These are phyloP conservation scores for Crithidia bombi DNA, from an alignment of 208 protist genomes.

Conservation along the genomic window DNA sequence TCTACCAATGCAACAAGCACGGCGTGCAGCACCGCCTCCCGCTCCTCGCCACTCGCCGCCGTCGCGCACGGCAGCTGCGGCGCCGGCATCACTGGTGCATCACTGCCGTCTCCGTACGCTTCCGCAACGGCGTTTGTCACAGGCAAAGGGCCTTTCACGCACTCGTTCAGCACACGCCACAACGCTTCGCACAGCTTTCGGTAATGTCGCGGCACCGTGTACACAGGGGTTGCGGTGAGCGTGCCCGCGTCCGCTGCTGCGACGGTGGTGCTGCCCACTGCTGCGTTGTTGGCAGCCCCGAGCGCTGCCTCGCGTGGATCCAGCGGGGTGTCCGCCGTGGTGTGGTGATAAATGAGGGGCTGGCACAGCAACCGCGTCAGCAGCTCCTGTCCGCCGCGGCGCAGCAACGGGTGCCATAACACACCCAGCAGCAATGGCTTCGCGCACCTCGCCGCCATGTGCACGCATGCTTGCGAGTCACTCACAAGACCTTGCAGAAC, in stretches of 20 bases:
- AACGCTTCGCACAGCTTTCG: constrained; percentile 24
- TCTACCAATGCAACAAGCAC: constrained; percentile 13
- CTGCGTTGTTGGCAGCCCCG: not conserved
- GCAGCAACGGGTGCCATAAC: constrained; percentile 34
- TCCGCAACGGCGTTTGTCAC: constrained; percentile 1
- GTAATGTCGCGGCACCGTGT: constrained; percentile 29
- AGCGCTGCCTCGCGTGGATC: constrained; percentile 3
- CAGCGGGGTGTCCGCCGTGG: not conserved
- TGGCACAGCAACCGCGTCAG: constrained; percentile 29
- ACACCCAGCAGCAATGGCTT: constrained; percentile 22
- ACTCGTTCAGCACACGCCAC: constrained; percentile 28
- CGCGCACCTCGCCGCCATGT: constrained; percentile 25
- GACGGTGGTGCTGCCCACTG: not conserved
- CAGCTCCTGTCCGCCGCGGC: constrained; percentile 20
- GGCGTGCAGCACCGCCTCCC: constrained; percentile 16
- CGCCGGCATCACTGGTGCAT: not conserved
- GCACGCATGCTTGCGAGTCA: constrained; percentile 20
- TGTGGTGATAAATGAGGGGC: constrained; percentile 9
- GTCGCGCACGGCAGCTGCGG: not conserved
- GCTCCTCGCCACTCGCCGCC: not conserved
- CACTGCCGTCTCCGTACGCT: not conserved
- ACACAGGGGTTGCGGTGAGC: not conserved
- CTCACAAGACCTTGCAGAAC: constrained; percentile 6
- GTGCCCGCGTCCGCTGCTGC: not conserved
- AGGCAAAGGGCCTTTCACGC: constrained; percentile 16